phyloP scores from a whole-genome alignment of 139 green algal species.

The Picochlorum sp. region DNA sequence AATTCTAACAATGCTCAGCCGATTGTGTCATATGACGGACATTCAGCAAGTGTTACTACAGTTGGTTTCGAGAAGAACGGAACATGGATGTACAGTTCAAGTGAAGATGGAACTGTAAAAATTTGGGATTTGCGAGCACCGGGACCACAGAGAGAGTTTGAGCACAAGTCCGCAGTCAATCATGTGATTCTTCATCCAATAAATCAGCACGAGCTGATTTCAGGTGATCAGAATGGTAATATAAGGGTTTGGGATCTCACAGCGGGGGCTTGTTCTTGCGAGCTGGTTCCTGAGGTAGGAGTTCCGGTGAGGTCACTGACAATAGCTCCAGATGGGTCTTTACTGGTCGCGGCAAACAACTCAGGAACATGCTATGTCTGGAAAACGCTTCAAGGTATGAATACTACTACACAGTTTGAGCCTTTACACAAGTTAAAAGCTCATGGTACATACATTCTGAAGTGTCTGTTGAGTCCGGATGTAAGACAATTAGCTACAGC shows the following conservation, averaged over 20 bases:
- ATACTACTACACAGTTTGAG: slow-evolving; percentile 90
- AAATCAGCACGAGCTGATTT: slow-evolving; percentile 94
- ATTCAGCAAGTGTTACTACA: slow-evolving; percentile 89
- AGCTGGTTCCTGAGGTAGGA: slow-evolving; percentile 96
- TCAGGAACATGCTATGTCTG: slow-evolving; percentile 94
- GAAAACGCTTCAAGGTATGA: slow-evolving; percentile 60
- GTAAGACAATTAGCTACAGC: slow-evolving; percentile 89
- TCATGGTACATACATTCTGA: slow-evolving; percentile 81
- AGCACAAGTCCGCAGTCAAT: slow-evolving; percentile 88
- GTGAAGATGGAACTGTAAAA: slow-evolving; percentile 86
- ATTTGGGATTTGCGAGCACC: slow-evolving; percentile 90
- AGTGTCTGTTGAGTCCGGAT: slow-evolving; percentile 94
- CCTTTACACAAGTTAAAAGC: slow-evolving; percentile 95
- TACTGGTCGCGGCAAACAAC: slow-evolving; percentile 96
- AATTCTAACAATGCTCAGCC: slow-evolving; percentile 80
- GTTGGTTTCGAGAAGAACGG: slow-evolving; percentile 94
- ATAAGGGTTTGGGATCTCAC: slow-evolving; percentile 98
- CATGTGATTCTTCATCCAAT: slow-evolving; percentile 87
- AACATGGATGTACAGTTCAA: slow-evolving; percentile 96
- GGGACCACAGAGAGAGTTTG: slow-evolving; percentile 82
- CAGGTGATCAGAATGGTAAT: slow-evolving; percentile 92
- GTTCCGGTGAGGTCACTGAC: slow-evolving; percentile 82
- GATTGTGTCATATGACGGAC: slow-evolving; percentile 76
- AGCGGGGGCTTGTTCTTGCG: slow-evolving; percentile 85
- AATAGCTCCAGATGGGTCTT: slow-evolving; percentile 81